These are phyloP conservation scores for Colletotrichum karsti DNA, from an alignment of 2,329 filamentous ascomycete species.

Conservation along the genomic window DNA sequence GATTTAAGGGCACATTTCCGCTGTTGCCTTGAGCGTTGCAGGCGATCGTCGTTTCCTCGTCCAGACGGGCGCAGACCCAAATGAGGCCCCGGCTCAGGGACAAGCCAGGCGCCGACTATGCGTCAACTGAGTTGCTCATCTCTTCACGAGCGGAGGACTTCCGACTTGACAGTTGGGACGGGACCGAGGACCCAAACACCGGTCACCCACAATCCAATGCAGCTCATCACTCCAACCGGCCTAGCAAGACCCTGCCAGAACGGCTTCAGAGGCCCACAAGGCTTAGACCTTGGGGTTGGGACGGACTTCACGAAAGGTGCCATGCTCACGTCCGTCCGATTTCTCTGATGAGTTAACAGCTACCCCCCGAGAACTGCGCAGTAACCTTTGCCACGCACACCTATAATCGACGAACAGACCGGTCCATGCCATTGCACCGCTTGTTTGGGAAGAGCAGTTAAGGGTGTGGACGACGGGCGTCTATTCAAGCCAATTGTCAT, in stretches of 20 bases:
- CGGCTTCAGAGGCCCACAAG: conserved; percentile 13
- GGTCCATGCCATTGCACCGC: neutral
- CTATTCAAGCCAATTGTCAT: conserved; percentile 9
- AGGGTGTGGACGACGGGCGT: neutral
- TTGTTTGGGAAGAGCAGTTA: neutral
- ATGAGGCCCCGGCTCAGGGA: neutral
- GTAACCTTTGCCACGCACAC: neutral
- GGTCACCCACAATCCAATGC: neutral
- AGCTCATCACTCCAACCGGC: neutral
- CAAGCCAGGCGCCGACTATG: neutral
- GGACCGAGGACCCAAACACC: neutral
- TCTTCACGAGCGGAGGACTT: conserved; percentile 1
- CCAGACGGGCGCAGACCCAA: conserved; percentile 4
- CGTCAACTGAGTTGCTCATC: neutral
- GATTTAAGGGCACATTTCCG: neutral
- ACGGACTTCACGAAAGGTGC: neutral
- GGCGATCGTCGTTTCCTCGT: conserved; percentile 4
- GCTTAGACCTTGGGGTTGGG: conserved; percentile 18
- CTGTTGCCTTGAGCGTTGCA: conserved; percentile 11
- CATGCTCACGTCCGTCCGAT: conserved; percentile 4
- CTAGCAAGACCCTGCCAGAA: conserved; percentile 6
- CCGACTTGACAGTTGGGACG: conserved; percentile 14
- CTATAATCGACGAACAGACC: neutral
- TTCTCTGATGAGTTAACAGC: neutral
- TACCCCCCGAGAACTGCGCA: conserved; percentile 1